Evolutionary conservation across 805 yeast species (phyloP), one percentile per base, ranked within the genome.

Genomic region (Cyberlindnera misumaiensis): DNA sequence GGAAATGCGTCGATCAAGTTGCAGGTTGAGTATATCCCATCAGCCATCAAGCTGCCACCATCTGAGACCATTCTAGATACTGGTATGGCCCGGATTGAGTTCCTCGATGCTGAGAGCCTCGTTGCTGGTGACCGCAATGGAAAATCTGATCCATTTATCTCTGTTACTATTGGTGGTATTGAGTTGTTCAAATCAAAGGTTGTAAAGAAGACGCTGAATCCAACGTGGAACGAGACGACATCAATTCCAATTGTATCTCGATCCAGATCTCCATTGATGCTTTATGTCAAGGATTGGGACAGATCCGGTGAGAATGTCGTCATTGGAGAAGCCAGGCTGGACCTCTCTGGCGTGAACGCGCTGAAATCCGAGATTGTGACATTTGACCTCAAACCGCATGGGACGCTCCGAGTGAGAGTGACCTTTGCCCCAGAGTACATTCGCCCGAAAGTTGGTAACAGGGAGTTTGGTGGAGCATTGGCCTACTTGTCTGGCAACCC

Each of bases 211-310:
- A 75, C 84, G 0, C 64, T 83, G 48, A 67, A 75, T 40, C 95
- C 95, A 13, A 70, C 68, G 10, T 88, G 93, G 89, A 80, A 85
- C 55, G 93, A 85, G 50, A 58, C 64, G 7, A 64, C 74, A 17
- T 68, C 67, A 4, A 59, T 86, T 47, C 79, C 83, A 4, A 58
- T 83, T 41, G 68, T 73, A 28, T 81, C 93, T 0, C 74, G 86
- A 58, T 63, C 77, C 2, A 71, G 83, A 53, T 64, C 73, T 18
- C 50, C 62, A 13, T 55, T 82, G 22, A 44, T 58, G 26, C 48
- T 80, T 17, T 71, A 70, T 32, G 75, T 80, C 13, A 73, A 62
- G 51, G 93, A 84, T 58, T 84, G 90, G 90, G 93, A 84, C 60
- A 68, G 81, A 55, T 73, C 88, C 17, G 89, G 85, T 45, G 73